Base-by-base conservation (phyloP, 2,329 filamentous ascomycete genomes). In the Juglanconis juglandina region DNA sequence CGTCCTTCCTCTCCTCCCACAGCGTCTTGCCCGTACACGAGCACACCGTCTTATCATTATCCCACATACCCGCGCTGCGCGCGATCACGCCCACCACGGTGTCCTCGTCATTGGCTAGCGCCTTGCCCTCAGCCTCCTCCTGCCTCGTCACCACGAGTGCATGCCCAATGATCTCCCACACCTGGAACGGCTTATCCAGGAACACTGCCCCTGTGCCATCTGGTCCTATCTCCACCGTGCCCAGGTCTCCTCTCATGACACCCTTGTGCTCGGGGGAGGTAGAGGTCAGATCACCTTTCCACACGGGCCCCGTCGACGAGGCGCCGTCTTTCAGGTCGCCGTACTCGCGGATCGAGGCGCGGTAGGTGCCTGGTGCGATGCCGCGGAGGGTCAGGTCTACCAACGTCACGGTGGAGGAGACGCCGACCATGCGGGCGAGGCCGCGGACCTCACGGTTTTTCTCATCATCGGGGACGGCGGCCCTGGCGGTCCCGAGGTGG, bases 41-140 rank as follows among this genome's bases (percentile, higher is more conserved):
- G 74, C 95, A 99, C 5, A 99, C 94, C 50, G 91, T 96, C 83
- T 98, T 99, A 73, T 97, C 92, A 69, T 99, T 96, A 74, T 97
- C 94, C 95, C 95, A 99, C 63, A 96, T 89, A n/a, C 95, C 95
- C 14, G 95, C 94, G 74, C 93, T 97, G 71, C 95, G 83, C 53
- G 95, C 95, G 76, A 99, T 91, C 55, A 99, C 93, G 8, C 95
- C 95, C 2, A 96, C 91, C 54, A 97, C 79, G 24, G 92, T 96
- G 72, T 96, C 86, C 58, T 87, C 82, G 71, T 96, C 91, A 67
- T 96, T 93, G 68, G 81, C 81, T 67, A 88, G 76, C 70, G 84
- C 81, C 59, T 79, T 79, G 1, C 87, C 83, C 11, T 64, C 59
- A 60, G 79, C 78, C 66, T 87, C 84, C 61, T 85, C 77, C 73